phyloP scores from a whole-genome alignment of 2,329 filamentous ascomycete genomes.

The Monosporascus sp. region DNA sequence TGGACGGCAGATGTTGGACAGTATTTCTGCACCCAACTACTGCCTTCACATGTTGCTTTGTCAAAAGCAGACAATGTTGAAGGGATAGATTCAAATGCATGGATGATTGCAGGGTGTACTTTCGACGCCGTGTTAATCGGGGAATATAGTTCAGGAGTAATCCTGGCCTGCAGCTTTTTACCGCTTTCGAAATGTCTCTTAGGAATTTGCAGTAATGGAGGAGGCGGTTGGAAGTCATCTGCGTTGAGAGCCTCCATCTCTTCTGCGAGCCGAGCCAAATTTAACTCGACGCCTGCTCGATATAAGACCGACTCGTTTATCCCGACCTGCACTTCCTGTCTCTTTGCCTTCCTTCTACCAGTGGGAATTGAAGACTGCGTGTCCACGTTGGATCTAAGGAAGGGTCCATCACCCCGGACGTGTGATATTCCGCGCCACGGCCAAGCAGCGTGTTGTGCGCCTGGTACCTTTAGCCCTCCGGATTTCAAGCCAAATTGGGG shows the following conservation, averaged over 20 bases:
- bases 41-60: slow-evolving; percentile 64
- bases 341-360: slow-evolving; percentile 43
- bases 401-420: slow-evolving; percentile 42
- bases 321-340: slow-evolving; percentile 35
- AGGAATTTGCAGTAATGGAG: slow-evolving; percentile 48
- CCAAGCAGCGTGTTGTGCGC: slow-evolving; percentile 64
- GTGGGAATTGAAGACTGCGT: background rate
- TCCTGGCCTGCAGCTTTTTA: slow-evolving; percentile 42
- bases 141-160: slow-evolving; percentile 38
- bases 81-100: slow-evolving; percentile 55
- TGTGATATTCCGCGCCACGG: slow-evolving; percentile 61
- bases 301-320: slow-evolving; percentile 38
- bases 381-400: background rate
- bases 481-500: slow-evolving; percentile 41
- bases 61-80: slow-evolving; percentile 74
- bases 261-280: slow-evolving; percentile 29
- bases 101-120: slow-evolving; percentile 53
- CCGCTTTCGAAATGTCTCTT: slow-evolving; percentile 54
- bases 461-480: slow-evolving; percentile 54
- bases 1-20: slow-evolving; percentile 62
- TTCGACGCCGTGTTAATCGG: slow-evolving; percentile 7
- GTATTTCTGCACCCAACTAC: slow-evolving; percentile 80
- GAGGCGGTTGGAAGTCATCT: slow-evolving; percentile 38
- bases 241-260: slow-evolving; percentile 29
- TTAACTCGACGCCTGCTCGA: slow-evolving; percentile 30